These are phyloP conservation scores for Orbilia javanica DNA, from an alignment of 2,329 filamentous ascomycete genomes.

Conservation along the genomic window DNA sequence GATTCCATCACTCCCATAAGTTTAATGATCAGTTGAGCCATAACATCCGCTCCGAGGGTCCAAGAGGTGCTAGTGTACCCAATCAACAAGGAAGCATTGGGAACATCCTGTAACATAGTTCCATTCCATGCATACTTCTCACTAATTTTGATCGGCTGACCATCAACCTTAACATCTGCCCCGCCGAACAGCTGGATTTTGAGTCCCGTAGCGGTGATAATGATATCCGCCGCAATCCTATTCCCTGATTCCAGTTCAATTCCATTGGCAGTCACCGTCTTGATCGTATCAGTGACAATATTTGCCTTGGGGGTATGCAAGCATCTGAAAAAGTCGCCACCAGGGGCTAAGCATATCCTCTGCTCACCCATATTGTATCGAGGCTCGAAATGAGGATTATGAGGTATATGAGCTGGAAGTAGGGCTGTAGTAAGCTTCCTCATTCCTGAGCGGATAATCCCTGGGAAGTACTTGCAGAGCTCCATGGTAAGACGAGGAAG, in stretches of 20 bases:
- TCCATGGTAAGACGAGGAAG: conserved; percentile 68
- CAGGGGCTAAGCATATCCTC: conserved; percentile 76
- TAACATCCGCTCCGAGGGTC: conserved; percentile 74
- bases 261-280: conserved; percentile 66
- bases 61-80: conserved; percentile 74
- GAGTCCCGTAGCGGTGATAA: conserved; percentile 76
- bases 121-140: conserved; percentile 73
- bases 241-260: conserved; percentile 68
- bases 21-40: conserved; percentile 68
- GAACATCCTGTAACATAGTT: conserved; percentile 74
- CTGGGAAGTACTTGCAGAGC: conserved; percentile 71
- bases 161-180: conserved; percentile 70
- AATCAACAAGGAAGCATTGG: conserved; percentile 72
- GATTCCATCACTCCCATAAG: conserved; percentile 69
- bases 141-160: conserved; percentile 66
- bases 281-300: conserved; percentile 68
- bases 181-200: conserved; percentile 71
- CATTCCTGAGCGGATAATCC: conserved; percentile 68
- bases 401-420: conserved; percentile 71
- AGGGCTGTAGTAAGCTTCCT: conserved; percentile 66
- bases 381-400: conserved; percentile 75
- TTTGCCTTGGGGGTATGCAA: conserved; percentile 66
- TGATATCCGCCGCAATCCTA: conserved; percentile 72
- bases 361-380: conserved; percentile 78
- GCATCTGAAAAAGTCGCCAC: conserved; percentile 70